Evolutionary conservation across 1,284 basidiomycete genomes (phyloP), one percentile per base, ranked within the genome.

Genomic region (Hymenochaete sp.): DNA sequence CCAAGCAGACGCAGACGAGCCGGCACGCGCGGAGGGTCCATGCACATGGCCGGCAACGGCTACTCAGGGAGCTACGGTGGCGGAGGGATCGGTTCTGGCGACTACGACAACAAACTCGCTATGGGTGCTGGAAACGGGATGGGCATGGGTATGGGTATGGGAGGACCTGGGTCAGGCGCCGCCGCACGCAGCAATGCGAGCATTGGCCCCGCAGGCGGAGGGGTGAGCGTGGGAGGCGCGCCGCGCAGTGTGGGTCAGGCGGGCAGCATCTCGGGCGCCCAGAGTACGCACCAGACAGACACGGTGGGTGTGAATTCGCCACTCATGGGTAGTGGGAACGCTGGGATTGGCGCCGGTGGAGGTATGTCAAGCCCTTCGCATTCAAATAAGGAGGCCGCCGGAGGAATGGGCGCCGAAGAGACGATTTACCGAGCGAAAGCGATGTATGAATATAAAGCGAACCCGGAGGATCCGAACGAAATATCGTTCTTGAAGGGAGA

Each of bases 401-500:
- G n/a, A n/a, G n/a, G n/a, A n/a, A n/a, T n/a, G n/a, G n/a, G n/a
- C n/a, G n/a, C n/a, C n/a, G n/a, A n/a, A n/a, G n/a, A n/a, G n/a
- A n/a, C 65, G 26, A 22, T 18, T 14, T 44, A 44, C 25, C 21
- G 27, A 16, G 42, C 42, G 8, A 44, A 44, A 32, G 32, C 42
- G 3, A 19, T 44, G 8, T 44, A 44, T 68, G 76, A 85, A 40
- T 95, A 87, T 90, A 57, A 62, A 48, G 95, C 93, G 25, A 91
- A 85, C 7, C 72, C 88, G 14, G 93, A 98, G 53, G 95, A 98
- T 64, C 90, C 93, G 7, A 96, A 91, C 59, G 96, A 98, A 67
- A 88, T 98, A 41, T 89, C 88, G 37, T 98, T 98, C 64, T 62
- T 70, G 47, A 98, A 98, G 63, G 92, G 92, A 43, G 95, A 98